Evolutionary conservation across 805 yeast genomes (phyloP), one percentile per base, ranked within the genome.

Genomic region (Wickerhamiella bombiphila): DNA sequence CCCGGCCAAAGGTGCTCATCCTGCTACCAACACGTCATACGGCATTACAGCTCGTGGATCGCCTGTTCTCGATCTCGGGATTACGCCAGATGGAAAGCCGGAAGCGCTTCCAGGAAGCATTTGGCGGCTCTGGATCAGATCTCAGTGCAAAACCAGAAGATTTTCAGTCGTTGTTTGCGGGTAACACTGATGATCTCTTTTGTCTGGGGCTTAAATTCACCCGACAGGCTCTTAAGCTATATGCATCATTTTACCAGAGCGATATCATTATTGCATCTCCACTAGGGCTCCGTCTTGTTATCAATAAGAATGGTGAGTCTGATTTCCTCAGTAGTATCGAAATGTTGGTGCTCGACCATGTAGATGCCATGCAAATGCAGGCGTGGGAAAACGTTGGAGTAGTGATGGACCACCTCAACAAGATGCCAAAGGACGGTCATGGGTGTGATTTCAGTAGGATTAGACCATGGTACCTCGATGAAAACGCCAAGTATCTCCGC

Each of bases 221-320:
- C 1, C 70, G 95, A 52, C 88, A 85, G 54, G 69, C 94, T 0
- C 54, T 88, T 40, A 86, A 85, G 57, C 61, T 91, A 24, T 91
- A 79, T 57, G 70, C 94, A 11, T 74, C 82, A 18, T 83, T 83
- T 52, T 80, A 81, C 53, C 72, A 75, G 32, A 76, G 93, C 1
- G 98, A 91, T 59, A 64, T 91, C 14, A 75, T 91, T 11, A 56
- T 91, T 20, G 94, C 94, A 31, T 83, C 95, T 5, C 96, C 98
- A 3, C 68, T 91, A 42, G 97, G 97, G 0, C 62, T 91, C 34
- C 72, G 78, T 40, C 66, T 83, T 69, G 72, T 86, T 32, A 60
- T 85, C 43, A 93, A 82, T 43, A 50, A 44, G 39, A n/a, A n/a
- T n/a, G 64, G 76, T 41, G 83, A 78, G 47, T 70, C 68, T 39